Evolutionary conservation across 2,329 filamentous ascomycete genomes (phyloP).

Genomic region (Neopestalotiopsis sp.): DNA sequence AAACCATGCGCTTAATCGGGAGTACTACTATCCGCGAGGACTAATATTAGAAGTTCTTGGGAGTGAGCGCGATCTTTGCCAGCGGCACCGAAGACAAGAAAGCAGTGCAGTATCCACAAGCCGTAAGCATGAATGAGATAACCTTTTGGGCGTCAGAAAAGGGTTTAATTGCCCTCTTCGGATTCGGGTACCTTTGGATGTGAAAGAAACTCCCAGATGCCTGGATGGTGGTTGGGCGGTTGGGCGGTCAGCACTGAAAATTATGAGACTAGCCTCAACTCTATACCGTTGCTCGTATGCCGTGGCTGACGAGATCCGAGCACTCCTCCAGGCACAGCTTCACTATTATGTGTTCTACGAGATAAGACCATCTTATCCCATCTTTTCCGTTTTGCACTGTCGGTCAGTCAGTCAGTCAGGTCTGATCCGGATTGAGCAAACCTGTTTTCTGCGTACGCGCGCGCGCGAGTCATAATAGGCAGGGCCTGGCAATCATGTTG

Average conservation of each 20-base stretch:
- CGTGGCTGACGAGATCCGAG: slow-evolving; percentile 9
- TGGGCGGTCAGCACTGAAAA: slow-evolving; percentile 12
- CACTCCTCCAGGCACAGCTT: neutral
- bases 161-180: slow-evolving; percentile 9
- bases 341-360: neutral
- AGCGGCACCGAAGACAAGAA: neutral
- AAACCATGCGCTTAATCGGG: neutral
- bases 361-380: neutral
- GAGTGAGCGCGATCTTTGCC: neutral
- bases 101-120: neutral
- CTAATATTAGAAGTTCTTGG: neutral
- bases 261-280: slow-evolving; percentile 12
- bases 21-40: slow-evolving; percentile 1
- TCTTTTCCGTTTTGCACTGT: neutral
- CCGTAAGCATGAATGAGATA: neutral
- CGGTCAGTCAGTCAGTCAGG: neutral
- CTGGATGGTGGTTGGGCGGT: neutral
- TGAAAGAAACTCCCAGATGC: neutral
- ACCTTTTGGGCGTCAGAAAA: slow-evolving; percentile 5
- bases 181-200: neutral
- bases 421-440: neutral
- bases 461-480: neutral
- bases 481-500: slow-evolving; percentile 7
- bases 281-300: neutral
- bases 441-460: neutral